A percentile compares a stretch with the other conserved stretches of the same genome.
Evolutionary conservation across 352 stramenopile species (phyloP).

Genomic region (Pythium phragmiticola): DNA sequence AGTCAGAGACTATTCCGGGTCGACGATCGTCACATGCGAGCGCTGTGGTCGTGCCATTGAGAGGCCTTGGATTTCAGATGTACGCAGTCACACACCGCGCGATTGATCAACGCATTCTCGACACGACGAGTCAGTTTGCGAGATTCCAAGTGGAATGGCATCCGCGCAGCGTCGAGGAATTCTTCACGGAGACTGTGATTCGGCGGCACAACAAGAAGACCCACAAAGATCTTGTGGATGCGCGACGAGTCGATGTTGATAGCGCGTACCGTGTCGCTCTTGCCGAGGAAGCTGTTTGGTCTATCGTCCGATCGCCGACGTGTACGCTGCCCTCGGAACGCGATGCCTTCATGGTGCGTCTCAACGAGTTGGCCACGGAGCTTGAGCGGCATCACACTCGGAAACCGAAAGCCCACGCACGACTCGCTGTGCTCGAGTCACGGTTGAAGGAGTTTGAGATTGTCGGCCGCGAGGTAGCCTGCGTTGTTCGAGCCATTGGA

Average conservation of each 20-base stretch:
- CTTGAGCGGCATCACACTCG: background rate
- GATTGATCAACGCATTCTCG: conserved; percentile 2
- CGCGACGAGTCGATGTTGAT: conserved; percentile 15
- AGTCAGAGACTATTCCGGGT: background rate
- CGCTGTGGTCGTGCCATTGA: background rate
- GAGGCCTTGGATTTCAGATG: conserved; percentile 40
- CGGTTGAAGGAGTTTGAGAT: background rate
- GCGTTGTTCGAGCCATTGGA: background rate
- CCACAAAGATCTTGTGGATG: conserved; percentile 19
- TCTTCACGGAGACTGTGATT: conserved; percentile 32
- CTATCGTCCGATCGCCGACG: conserved; percentile 5
- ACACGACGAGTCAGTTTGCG: conserved; percentile 12
- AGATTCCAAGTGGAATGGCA: conserved; percentile 27
- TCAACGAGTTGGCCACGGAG: conserved; percentile 1
- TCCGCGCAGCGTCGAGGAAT: conserved; percentile 10
- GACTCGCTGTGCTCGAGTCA: background rate
- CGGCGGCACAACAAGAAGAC: conserved; percentile 15
- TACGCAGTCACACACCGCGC: conserved; percentile 36
- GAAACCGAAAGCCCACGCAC: background rate
- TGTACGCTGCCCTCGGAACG: conserved; percentile 2
- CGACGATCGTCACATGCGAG: conserved; percentile 7
- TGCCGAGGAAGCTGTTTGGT: conserved; percentile 9
- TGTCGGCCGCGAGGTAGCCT: background rate
- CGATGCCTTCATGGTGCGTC: conserved; percentile 14
- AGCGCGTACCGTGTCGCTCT: conserved; percentile 4